These are phyloP conservation scores for Colletotrichum tabaci DNA, from an alignment of 2,329 filamentous ascomycete genomes.

Conservation along the genomic window DNA sequence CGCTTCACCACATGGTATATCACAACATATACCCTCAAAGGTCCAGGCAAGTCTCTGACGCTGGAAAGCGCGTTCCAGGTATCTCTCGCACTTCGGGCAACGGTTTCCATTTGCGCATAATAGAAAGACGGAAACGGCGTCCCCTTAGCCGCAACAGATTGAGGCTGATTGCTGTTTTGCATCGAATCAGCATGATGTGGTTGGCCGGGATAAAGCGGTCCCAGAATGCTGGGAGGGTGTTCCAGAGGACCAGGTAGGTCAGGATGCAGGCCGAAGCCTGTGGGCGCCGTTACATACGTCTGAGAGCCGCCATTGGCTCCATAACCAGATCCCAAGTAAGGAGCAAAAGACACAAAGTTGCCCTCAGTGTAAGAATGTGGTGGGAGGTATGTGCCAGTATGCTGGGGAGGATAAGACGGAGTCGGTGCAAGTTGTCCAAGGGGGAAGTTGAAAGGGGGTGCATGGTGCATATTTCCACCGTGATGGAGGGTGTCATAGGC, in stretches of 20 bases:
- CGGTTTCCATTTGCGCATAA: conserved; percentile 63
- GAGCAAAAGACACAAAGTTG: neutral
- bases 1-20: conserved; percentile 74
- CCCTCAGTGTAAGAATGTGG: neutral
- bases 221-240: neutral
- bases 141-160: neutral
- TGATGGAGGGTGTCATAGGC: neutral
- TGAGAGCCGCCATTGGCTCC: neutral
- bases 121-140: conserved; percentile 45
- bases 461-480: neutral
- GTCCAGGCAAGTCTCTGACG: conserved; percentile 73
- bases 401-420: neutral
- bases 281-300: conserved; percentile 45
- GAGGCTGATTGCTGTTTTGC: conserved; percentile 7
- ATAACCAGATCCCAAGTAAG: neutral
- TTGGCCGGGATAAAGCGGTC: neutral
- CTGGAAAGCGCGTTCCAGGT: conserved; percentile 74
- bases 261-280: conserved; percentile 46
- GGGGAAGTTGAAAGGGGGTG: neutral
- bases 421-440: neutral
- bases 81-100: conserved; percentile 70
- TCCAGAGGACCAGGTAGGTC: neutral
- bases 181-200: neutral
- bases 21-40: conserved; percentile 74
- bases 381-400: neutral